phyloP scores from a whole-genome alignment of 768 basidiomycete genomes.

The Suillus tomentosus region DNA sequence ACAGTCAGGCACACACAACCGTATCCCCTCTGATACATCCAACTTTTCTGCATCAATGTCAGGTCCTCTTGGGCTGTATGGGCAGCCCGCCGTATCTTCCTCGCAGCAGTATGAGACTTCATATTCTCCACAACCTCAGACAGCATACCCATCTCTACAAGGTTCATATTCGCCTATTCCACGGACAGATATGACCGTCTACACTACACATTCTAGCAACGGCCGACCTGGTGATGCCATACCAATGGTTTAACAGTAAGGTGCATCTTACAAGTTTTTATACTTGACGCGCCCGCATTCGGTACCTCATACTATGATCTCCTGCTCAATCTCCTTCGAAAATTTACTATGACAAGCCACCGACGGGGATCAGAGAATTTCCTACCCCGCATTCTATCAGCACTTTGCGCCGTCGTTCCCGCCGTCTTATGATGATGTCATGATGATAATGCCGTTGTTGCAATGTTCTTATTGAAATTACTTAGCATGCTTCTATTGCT shows the following conservation, averaged over 20 bases:
- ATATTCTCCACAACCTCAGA: not conserved
- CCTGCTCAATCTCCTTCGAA: not conserved
- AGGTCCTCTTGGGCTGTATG: not conserved
- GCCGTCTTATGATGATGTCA: not conserved
- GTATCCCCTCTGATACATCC: constrained; percentile 19
- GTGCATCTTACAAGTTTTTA: not conserved
- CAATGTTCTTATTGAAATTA: not conserved
- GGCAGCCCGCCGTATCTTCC: constrained; percentile 1
- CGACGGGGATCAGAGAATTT: not conserved
- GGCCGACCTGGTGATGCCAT: constrained; percentile 14
- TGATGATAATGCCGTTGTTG: not conserved
- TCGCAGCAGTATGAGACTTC: not conserved
- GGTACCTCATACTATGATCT: not conserved
- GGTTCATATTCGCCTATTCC: constrained; percentile 13
- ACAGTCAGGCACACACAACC: constrained; percentile 11
- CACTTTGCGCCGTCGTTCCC: not conserved
- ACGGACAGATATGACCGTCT: constrained; percentile 18
- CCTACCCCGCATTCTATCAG: not conserved
- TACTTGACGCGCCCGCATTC: not conserved
- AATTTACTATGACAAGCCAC: not conserved
- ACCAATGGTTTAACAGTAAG: constrained; percentile 22
- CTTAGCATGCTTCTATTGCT: not conserved
- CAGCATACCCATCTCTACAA: constrained; percentile 10
- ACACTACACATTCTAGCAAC: constrained; percentile 9
- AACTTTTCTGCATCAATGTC: not conserved